Evolutionary conservation across 352 stramenopile genomes (phyloP), one percentile per base, ranked within the genome.

Genomic region (Pythium coloratum): DNA sequence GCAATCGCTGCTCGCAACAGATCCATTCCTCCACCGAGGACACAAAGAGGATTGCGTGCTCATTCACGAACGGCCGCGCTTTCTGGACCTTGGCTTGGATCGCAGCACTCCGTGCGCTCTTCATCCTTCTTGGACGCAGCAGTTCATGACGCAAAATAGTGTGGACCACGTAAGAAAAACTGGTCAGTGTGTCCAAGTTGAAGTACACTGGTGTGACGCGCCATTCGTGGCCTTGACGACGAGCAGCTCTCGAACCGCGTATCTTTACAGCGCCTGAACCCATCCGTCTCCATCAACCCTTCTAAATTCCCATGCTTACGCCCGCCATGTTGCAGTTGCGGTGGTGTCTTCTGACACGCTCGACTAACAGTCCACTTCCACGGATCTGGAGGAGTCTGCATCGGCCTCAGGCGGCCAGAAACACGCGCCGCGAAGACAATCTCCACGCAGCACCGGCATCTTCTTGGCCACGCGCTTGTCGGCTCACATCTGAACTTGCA

Each of bases 41-140:
- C 20, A 91, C 76, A 55, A 90, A 89, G 60, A 78, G 55, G 59
- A 91, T 80, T 18, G 64, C 51, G 44, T 75, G 62, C 3, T 65
- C 66, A 66, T 89, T 86, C 34, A 70, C 62, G 60, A 88, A 91
- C 60, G 75, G 62, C 32, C 76, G 74, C 49, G 77, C 77, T 64
- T 82, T 72, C 53, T 87, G 77, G 65, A 91, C 86, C 62, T 66
- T 67, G 56, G 38, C 30, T 18, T 36, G 46, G 44, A 76, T 62
- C 59, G 55, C 64, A 47, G 55, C 49, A 38, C 66, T 72, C 51
- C 61, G 66, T 47, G 51, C 40, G 57, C 62, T 68, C 68, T 74
- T 74, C 69, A 75, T 71, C 46, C 20, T 16, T 5, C 6, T 1
- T 44, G 10, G 28, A 30, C 28, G 1, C 28, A 30, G 28, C 28